Percentiles rank a stretch among this genome's conserved stretches.
Evolutionary conservation across 768 basidiomycete species (phyloP).

Genomic region (Aureoboletus auriporus): DNA sequence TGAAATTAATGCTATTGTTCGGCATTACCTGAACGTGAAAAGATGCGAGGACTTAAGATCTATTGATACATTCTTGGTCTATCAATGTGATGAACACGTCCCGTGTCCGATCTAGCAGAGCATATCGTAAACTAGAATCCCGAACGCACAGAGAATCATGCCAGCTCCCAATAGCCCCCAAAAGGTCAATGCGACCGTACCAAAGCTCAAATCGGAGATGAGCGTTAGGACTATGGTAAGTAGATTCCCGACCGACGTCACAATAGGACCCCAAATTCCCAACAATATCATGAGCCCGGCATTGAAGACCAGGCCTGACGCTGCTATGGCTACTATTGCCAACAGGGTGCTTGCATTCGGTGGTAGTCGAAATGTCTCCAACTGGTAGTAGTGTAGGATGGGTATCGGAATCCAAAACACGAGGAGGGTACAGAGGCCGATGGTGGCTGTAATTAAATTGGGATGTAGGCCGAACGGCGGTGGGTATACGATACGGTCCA

Average conservation of each 20-base stretch:
- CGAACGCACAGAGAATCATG: conserved; percentile 81
- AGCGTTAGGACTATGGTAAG: conserved; percentile 91
- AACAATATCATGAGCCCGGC: conserved; percentile 83
- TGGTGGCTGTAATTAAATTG: conserved; percentile 72
- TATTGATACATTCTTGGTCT: background rate
- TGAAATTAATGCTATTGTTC: conserved; percentile 29
- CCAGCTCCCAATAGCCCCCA: conserved; percentile 76
- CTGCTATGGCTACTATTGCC: conserved; percentile 64
- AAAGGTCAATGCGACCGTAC: conserved; percentile 57
- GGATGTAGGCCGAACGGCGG: conserved; percentile 84
- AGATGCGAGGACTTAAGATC: background rate
- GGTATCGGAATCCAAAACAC: conserved; percentile 79
- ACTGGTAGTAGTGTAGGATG: conserved; percentile 59
- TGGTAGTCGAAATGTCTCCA: conserved; percentile 69
- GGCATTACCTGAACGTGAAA: background rate
- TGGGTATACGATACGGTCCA: conserved; percentile 41
- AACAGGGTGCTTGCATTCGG: conserved; percentile 38
- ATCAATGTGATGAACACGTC: background rate
- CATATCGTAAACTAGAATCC: conserved; percentile 73
- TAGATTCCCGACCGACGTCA: conserved; percentile 87
- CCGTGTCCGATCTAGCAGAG: conserved; percentile 24
- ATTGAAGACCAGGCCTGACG: conserved; percentile 75
- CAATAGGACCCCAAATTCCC: conserved; percentile 83
- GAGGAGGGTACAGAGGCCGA: conserved; percentile 75
- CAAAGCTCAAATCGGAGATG: conserved; percentile 71